phyloP scores from a whole-genome alignment of 352 stramenopile species.

The Globisporangium camurandrum region DNA sequence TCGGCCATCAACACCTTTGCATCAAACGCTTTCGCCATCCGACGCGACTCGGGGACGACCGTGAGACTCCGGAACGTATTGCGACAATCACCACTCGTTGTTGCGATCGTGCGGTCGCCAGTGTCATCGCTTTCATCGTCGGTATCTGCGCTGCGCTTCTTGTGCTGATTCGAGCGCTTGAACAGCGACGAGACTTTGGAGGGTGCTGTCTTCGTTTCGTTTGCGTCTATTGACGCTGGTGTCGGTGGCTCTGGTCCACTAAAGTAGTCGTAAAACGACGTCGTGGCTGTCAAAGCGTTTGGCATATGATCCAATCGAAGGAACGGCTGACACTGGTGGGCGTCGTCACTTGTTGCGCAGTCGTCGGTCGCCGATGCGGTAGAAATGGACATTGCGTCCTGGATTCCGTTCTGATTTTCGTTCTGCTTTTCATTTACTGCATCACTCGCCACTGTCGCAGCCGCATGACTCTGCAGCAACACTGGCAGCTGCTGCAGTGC shows the following conservation, averaged over 20 bases:
- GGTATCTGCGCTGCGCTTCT: slow-evolving; percentile 11
- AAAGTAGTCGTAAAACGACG: slow-evolving; percentile 70
- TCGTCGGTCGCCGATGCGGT: too few relatives aligned
- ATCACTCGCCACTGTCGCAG: too few relatives aligned
- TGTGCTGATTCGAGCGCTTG: slow-evolving; percentile 34
- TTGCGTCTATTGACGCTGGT: not conserved
- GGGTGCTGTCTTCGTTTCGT: slow-evolving; percentile 15
- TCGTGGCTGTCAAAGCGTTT: slow-evolving; percentile 63
- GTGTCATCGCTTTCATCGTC: slow-evolving; percentile 2
- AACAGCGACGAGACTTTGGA: slow-evolving; percentile 40
- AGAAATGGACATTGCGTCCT: not conserved
- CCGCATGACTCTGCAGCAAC: too few relatives aligned
- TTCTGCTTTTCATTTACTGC: slow-evolving; percentile 1
- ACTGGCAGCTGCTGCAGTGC: too few relatives aligned
- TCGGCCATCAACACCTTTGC: slow-evolving; percentile 74
- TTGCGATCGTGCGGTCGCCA: slow-evolving; percentile 5
- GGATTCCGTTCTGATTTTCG: not conserved
- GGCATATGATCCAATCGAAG: slow-evolving; percentile 44
- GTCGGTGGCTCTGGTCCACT: slow-evolving; percentile 8
- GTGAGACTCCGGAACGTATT: slow-evolving; percentile 68
- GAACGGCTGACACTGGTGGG: slow-evolving; percentile 49
- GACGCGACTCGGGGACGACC: slow-evolving; percentile 32
- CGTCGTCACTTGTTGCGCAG: too few relatives aligned
- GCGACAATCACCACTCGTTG: slow-evolving; percentile 16
- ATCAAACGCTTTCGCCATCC: slow-evolving; percentile 62